Evolutionary conservation across 805 yeast species (phyloP).

Genomic region (Komagataella kurtzmanii): DNA sequence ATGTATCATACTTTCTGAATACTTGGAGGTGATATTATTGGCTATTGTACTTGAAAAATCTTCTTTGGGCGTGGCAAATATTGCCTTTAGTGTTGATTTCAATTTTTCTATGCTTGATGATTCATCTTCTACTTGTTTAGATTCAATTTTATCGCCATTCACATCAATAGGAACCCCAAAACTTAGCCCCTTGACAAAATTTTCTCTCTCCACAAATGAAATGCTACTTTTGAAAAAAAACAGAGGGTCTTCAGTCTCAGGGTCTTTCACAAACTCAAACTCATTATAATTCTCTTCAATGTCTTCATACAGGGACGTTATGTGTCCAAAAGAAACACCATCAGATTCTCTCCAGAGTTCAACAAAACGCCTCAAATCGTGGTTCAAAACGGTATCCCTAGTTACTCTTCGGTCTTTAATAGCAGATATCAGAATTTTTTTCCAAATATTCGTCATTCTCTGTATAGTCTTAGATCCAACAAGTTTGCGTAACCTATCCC

Average conservation of each 20-base stretch:
- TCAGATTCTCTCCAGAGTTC: conserved; percentile 55
- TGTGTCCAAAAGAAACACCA: conserved; percentile 5
- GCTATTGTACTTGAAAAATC: conserved; percentile 33
- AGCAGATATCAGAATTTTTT: conserved; percentile 42
- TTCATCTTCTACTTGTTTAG: conserved; percentile 4
- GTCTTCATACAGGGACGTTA: conserved; percentile 23
- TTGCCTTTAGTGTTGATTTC: conserved; percentile 33
- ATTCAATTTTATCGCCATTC: not conserved
- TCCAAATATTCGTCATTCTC: conserved; percentile 47
- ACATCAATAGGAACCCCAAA: conserved; percentile 23
- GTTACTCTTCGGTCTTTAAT: conserved; percentile 42
- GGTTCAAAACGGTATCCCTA: conserved; percentile 32
- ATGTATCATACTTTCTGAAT: conserved; percentile 31
- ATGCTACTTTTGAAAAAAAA: conserved; percentile 31
- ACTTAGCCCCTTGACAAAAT: conserved; percentile 28
- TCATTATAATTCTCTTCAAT: conserved; percentile 33
- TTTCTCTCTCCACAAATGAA: conserved; percentile 65
- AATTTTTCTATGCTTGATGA: conserved; percentile 17
- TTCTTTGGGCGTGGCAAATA: conserved; percentile 40
- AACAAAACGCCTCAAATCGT: conserved; percentile 38
- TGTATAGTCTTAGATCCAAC: conserved; percentile 49
- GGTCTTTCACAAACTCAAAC: conserved; percentile 22
- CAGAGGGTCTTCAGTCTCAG: not conserved
- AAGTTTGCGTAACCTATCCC: conserved; percentile 52
- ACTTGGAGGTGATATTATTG: conserved; percentile 26